A percentile compares a stretch with the other conserved stretches of the same genome.
phyloP scores from a whole-genome alignment of 2,329 filamentous ascomycete genomes.

The Verticillium tricorpus region DNA sequence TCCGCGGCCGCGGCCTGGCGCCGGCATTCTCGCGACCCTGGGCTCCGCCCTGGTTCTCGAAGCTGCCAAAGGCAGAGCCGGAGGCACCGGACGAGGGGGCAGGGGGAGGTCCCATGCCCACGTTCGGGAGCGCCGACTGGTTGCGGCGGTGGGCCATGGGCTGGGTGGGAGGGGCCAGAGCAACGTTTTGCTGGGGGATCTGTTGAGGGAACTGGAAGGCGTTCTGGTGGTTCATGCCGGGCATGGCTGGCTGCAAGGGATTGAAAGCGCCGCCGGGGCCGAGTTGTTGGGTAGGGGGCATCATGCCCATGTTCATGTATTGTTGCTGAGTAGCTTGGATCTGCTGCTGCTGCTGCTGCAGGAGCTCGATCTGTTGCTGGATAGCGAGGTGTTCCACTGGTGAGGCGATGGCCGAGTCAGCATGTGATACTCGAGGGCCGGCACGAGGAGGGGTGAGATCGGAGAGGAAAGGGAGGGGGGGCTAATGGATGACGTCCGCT shows the following conservation, averaged over 20 bases:
- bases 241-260: slow-evolving; percentile 74
- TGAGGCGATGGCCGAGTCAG: slow-evolving; percentile 16
- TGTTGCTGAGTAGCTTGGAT: slow-evolving; percentile 96
- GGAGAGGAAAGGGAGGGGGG: neutral
- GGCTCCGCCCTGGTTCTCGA: slow-evolving; percentile 52
- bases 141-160: slow-evolving; percentile 90
- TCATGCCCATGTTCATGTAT: slow-evolving; percentile 96
- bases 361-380: slow-evolving; percentile 94
- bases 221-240: slow-evolving; percentile 72
- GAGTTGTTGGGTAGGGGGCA: slow-evolving; percentile 75
- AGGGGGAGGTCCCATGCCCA: slow-evolving; percentile 82
- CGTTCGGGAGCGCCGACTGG: slow-evolving; percentile 91
- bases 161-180: slow-evolving; percentile 72
- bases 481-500: neutral
- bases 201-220: slow-evolving; percentile 87
- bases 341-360: slow-evolving; percentile 97
- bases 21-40: slow-evolving; percentile 62
- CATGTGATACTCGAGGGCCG: neutral
- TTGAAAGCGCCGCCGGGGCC: slow-evolving; percentile 68
- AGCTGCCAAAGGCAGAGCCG: slow-evolving; percentile 73
- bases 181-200: slow-evolving; percentile 67
- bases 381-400: slow-evolving; percentile 95
- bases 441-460: neutral
- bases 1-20: slow-evolving; percentile 70
- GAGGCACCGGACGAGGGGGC: slow-evolving; percentile 90